These are phyloP conservation scores for Corinectria fuckeliana DNA, from an alignment of 2,329 filamentous ascomycete species.

Conservation along the genomic window DNA sequence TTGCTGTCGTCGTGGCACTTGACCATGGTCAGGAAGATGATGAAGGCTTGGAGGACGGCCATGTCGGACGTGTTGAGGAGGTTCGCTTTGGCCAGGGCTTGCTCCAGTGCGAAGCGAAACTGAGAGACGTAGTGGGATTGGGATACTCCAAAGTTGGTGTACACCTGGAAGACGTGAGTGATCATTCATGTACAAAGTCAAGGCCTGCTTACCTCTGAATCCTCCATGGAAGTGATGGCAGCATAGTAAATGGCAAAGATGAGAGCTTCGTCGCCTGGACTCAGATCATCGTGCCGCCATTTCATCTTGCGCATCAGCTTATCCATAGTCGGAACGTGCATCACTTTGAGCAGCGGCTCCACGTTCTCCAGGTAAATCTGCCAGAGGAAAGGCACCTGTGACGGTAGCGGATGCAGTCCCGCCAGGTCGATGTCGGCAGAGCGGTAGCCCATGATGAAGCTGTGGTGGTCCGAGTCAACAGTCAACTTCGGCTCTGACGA, in stretches of 20 bases:
- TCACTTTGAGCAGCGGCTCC: conserved; percentile 20
- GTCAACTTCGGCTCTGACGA: conserved; percentile 7
- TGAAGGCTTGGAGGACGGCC: conserved; percentile 28
- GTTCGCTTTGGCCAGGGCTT: conserved; percentile 30
- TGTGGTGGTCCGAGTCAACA: background rate
- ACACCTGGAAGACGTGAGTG: too few species aligned
- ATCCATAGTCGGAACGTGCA: conserved; percentile 17
- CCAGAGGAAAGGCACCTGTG: conserved; percentile 23
- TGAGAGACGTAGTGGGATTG: conserved; percentile 26
- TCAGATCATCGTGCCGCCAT: conserved; percentile 1
- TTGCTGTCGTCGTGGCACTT: conserved; percentile 30
- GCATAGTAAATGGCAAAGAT: conserved; percentile 24
- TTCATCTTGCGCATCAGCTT: conserved; percentile 17
- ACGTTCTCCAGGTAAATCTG: conserved; percentile 24
- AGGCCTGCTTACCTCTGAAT: too few species aligned
- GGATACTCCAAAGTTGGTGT: conserved; percentile 24
- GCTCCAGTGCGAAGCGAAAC: conserved; percentile 31
- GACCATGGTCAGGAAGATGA: conserved; percentile 27
- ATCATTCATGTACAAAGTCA: too few species aligned
- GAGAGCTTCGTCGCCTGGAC: conserved; percentile 16
- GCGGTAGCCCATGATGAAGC: conserved; percentile 4
- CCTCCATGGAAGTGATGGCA: conserved; percentile 16
- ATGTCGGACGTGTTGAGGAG: conserved; percentile 28
- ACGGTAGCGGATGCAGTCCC: conserved; percentile 15
- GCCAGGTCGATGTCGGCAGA: background rate